A percentile compares a stretch with the other conserved stretches of the same genome.
These are phyloP conservation scores for Allomyces macrogynus DNA, from an alignment of 192 early-diverging fungal species.

Conservation along the genomic window DNA sequence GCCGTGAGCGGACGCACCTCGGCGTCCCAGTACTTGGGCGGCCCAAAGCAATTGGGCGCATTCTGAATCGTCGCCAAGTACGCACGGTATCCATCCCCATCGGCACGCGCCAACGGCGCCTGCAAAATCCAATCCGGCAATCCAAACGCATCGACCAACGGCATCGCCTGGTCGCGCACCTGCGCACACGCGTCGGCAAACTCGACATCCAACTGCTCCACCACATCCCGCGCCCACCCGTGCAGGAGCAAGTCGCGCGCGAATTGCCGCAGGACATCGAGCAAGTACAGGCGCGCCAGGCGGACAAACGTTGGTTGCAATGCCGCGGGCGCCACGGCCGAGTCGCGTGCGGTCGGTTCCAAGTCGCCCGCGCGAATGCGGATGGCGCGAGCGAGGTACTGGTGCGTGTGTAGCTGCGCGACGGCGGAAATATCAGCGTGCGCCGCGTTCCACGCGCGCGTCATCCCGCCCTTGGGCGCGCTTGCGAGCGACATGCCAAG, in stretches of 20 bases:
- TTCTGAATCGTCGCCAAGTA: slow-evolving; percentile 1
- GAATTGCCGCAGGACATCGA: slow-evolving; percentile 16
- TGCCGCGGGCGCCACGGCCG: slow-evolving; percentile 1
- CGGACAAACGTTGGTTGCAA: slow-evolving; percentile 15
- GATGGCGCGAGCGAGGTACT: slow-evolving; percentile 6
- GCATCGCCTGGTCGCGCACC: slow-evolving; percentile 24
- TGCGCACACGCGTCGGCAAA: slow-evolving; percentile 21
- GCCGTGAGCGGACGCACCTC: slow-evolving; percentile 19
- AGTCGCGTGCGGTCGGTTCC: slow-evolving; percentile 1
- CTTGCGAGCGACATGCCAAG: neutral
- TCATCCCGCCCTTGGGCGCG: neutral
- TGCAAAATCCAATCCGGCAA: slow-evolving; percentile 35
- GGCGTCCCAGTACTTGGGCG: slow-evolving; percentile 15
- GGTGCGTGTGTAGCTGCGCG: slow-evolving; percentile 13
- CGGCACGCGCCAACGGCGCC: slow-evolving; percentile 33
- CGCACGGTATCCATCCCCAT: slow-evolving; percentile 35
- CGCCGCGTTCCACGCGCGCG: neutral
- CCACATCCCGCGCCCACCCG: slow-evolving; percentile 21
- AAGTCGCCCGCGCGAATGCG: slow-evolving; percentile 5
- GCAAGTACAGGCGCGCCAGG: slow-evolving; percentile 20
- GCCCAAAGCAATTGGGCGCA: slow-evolving; percentile 15
- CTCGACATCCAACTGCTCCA: slow-evolving; percentile 15
- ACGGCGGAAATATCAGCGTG: neutral
- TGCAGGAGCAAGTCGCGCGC: slow-evolving; percentile 20
- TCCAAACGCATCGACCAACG: slow-evolving; percentile 29